phyloP scores from a whole-genome alignment of 345 rosid genomes.

The Salix koriyanagi region DNA sequence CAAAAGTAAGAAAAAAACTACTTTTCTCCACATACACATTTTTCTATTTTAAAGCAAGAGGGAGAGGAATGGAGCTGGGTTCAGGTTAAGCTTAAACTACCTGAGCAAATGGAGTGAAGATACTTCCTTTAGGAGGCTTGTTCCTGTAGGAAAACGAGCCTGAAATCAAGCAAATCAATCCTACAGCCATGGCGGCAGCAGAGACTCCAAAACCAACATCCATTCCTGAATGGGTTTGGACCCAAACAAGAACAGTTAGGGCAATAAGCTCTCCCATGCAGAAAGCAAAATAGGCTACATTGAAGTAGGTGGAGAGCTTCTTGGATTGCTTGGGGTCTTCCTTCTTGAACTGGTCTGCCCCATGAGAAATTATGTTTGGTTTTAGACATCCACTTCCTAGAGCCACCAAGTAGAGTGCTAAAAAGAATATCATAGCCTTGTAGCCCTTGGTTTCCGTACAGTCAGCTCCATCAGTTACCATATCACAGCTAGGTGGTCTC shows the following conservation, averaged over 20 bases:
- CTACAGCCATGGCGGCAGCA: constrained; percentile 17
- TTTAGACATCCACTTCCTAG: constrained; percentile 18
- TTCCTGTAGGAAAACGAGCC: constrained; percentile 9
- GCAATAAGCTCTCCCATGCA: constrained; percentile 17
- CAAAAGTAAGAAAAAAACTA: too few species aligned
- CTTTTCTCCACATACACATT: too few species aligned
- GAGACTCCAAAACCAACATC: constrained; percentile 19
- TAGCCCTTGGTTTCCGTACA: constrained; percentile 11
- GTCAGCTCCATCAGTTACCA: neutral
- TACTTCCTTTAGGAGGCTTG: constrained; percentile 14
- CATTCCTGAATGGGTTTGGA: constrained; percentile 19
- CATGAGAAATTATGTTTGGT: constrained; percentile 19
- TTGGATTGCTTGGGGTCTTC: constrained; percentile 6
- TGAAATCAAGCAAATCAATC: constrained; percentile 12
- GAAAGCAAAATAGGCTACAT: constrained; percentile 17
- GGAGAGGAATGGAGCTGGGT: too few species aligned
- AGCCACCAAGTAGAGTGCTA: constrained; percentile 15
- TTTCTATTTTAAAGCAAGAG: too few species aligned
- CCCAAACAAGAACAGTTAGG: constrained; percentile 13
- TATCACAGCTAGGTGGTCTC: constrained; percentile 14
- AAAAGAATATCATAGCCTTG: constrained; percentile 15
- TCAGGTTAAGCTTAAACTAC: neutral
- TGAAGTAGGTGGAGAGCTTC: constrained; percentile 18
- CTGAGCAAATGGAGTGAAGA: constrained; percentile 18
- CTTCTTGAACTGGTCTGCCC: constrained; percentile 15